phyloP scores from a whole-genome alignment of 2,329 filamentous ascomycete species.

The Cladophialophora carrionii region DNA sequence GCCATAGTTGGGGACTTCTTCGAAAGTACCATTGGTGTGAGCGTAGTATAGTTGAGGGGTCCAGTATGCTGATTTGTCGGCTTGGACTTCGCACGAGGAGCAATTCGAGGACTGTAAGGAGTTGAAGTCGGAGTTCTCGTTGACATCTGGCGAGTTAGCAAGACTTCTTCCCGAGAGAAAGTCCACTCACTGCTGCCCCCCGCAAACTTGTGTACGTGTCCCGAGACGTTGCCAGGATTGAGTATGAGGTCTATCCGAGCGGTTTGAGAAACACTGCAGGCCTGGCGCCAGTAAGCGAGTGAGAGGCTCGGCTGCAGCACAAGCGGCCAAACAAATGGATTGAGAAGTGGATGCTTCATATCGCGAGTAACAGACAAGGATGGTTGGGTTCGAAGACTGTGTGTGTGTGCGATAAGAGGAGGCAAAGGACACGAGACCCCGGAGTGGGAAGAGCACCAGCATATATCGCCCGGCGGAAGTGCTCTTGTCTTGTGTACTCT shows the following conservation, averaged over 20 bases:
- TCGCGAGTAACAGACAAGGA: background rate
- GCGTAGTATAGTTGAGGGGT: conserved; percentile 77
- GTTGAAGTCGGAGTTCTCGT: conserved; percentile 58
- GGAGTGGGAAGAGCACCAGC: background rate
- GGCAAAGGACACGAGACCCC: background rate
- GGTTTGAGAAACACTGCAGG: conserved; percentile 70
- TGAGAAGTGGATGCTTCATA: conserved; percentile 24
- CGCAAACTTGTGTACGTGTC: conserved; percentile 74
- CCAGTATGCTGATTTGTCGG: conserved; percentile 92
- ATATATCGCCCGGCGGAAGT: background rate
- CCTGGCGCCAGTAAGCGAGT: conserved; percentile 83
- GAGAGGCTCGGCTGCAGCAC: conserved; percentile 24
- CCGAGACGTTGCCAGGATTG: conserved; percentile 60
- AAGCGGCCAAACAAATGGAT: conserved; percentile 19
- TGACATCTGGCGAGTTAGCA: conserved; percentile 61
- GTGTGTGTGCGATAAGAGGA: background rate
- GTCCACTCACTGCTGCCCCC: conserved; percentile 71
- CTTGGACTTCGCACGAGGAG: conserved; percentile 80
- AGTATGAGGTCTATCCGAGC: conserved; percentile 71
- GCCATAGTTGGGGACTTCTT: conserved; percentile 55
- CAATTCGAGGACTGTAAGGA: conserved; percentile 68
- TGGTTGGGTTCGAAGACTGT: background rate
- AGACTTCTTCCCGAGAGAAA: background rate
- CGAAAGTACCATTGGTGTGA: conserved; percentile 61
- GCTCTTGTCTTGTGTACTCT: background rate